phyloP scores from a whole-genome alignment of 768 basidiomycete species.

The Boletus huronensis region DNA sequence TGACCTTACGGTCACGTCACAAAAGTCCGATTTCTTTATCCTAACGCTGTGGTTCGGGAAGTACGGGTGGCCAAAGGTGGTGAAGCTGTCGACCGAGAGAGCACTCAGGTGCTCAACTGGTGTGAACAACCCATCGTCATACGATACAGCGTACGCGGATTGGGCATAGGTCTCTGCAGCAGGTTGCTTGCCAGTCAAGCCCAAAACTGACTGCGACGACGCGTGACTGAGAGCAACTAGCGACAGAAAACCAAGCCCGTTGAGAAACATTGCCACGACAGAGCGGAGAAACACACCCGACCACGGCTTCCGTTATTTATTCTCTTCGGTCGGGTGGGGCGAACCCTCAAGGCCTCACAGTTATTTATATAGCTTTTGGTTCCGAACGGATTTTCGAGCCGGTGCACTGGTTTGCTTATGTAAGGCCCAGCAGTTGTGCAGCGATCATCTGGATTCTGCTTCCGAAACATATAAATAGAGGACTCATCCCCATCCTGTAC shows the following conservation, averaged over 20 bases:
- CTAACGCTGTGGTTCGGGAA: slow-evolving; percentile 44
- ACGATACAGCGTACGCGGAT: slow-evolving; percentile 10
- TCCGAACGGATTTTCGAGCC: background rate
- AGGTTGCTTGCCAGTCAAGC: slow-evolving; percentile 9
- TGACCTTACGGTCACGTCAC: slow-evolving; percentile 40
- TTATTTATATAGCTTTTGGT: background rate
- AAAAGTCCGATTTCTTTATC: slow-evolving; percentile 39
- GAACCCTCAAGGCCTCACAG: background rate
- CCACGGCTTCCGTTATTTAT: slow-evolving; percentile 1
- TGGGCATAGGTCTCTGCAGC: background rate
- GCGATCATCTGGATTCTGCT: no score
- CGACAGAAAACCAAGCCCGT: slow-evolving; percentile 16
- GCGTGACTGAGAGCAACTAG: slow-evolving; percentile 14
- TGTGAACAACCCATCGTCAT: slow-evolving; percentile 32
- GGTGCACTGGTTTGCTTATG: no score
- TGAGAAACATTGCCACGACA: slow-evolving; percentile 7
- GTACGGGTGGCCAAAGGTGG: slow-evolving; percentile 38
- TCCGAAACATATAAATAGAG: no score
- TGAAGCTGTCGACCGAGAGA: slow-evolving; percentile 33
- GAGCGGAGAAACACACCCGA: background rate
- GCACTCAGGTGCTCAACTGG: slow-evolving; percentile 31
- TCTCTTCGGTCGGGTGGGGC: background rate
- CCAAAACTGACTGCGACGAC: slow-evolving; percentile 19
- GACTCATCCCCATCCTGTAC: no score
- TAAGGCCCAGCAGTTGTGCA: no score